A percentile compares a stretch with the other conserved stretches of the same genome.
These are phyloP conservation scores for Aspergillus sp. DNA, from an alignment of 2,329 filamentous ascomycete species.

Conservation along the genomic window DNA sequence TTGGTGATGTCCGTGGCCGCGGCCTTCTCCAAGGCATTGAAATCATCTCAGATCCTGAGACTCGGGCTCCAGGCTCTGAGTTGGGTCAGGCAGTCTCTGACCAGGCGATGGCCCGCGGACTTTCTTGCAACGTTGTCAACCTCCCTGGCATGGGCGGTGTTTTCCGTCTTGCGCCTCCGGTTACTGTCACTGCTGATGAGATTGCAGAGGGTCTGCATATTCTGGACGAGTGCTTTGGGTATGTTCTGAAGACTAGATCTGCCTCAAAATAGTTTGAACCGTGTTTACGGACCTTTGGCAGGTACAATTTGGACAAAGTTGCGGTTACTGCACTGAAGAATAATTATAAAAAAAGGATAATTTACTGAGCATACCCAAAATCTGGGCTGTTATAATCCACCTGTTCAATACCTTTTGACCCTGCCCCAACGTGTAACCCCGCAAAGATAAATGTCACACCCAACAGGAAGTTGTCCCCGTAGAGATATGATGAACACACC, in stretches of 20 bases:
- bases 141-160: conserved; percentile 57
- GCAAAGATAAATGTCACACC: no score
- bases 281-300: background rate
- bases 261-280: background rate
- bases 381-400: no score
- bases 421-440: no score
- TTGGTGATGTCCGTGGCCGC: conserved; percentile 61
- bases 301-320: no score
- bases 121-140: conserved; percentile 59
- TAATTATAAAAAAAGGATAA: no score
- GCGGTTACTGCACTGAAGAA: no score
- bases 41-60: conserved; percentile 53
- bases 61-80: conserved; percentile 49
- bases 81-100: conserved; percentile 51
- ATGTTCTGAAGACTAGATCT: conserved; percentile 7
- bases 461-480: no score
- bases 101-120: conserved; percentile 51
- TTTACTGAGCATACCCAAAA: no score
- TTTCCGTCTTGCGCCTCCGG: conserved; percentile 61
- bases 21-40: conserved; percentile 61
- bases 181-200: conserved; percentile 55
- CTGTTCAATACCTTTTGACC: no score
- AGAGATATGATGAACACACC: no score
- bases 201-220: conserved; percentile 54
- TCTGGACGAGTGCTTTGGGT: conserved; percentile 56